A percentile compares a stretch with the other conserved stretches of the same genome.
Conservation (phyloP, 2,329 filamentous ascomycete genomes). For the Didymella pinodella region DNA sequence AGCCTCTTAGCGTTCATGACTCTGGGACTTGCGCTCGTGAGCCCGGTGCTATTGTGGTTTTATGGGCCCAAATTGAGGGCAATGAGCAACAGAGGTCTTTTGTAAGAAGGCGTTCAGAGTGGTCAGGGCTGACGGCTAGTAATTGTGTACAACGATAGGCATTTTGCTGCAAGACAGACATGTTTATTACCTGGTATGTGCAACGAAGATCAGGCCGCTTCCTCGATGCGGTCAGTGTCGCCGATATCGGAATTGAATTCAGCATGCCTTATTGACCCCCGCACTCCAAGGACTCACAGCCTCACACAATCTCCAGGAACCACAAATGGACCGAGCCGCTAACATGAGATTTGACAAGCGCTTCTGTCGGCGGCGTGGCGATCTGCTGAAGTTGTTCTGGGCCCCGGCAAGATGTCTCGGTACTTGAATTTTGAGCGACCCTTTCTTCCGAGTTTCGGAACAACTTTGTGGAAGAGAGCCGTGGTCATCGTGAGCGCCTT, state of each 20-base stretch:
- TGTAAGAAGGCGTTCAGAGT: neutral
- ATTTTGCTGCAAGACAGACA: neutral
- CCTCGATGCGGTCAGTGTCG: neutral
- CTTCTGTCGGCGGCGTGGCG: neutral
- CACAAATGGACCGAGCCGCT: constrained; percentile 15
- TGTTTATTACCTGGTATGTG: neutral
- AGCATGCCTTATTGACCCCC: constrained; percentile 2
- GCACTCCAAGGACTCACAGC: constrained; percentile 10
- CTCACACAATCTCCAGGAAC: constrained; percentile 11
- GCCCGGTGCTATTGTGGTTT: constrained; percentile 56
- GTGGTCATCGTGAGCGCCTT: neutral
- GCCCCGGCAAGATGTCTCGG: constrained; percentile 18
- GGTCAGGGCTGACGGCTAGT: neutral
- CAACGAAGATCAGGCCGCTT: neutral
- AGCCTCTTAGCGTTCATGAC: constrained; percentile 62
- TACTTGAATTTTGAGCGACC: constrained; percentile 6
- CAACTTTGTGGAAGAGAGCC: neutral
- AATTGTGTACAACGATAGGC: neutral
- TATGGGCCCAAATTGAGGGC: constrained; percentile 48
- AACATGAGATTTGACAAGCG: constrained; percentile 8
- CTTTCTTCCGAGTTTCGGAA: constrained; percentile 15
- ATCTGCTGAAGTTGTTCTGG: constrained; percentile 4
- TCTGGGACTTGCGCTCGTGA: constrained; percentile 57
- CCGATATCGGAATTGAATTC: neutral
- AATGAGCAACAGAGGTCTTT: constrained; percentile 31